Evolutionary conservation across 495 filamentous ascomycete genomes (phyloP), one percentile per base, ranked within the genome.

Genomic region (Sporormia fimetaria): DNA sequence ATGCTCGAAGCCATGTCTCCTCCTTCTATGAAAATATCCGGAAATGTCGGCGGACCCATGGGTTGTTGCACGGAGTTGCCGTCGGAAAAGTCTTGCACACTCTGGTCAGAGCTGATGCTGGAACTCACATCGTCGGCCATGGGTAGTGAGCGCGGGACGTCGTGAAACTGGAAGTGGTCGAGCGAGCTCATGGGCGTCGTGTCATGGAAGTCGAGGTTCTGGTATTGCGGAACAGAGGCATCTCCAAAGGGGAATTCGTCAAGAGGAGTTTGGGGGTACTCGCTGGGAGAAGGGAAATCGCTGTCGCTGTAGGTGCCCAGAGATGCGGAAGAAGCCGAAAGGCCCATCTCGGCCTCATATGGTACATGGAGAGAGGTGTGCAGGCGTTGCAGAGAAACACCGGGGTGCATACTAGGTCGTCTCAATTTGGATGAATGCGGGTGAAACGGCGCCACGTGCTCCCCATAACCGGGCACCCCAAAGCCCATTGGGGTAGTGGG

Each of bases 251-350:
- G 47, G 30, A 40, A 48, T 25, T 59, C 57, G 15, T 53, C 54
- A 16, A 9, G 11, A 24, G 61, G 56, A 9, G 59, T 60, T 2
- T 56, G 55, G 14, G 61, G 57, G 33, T 55, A 65, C 40, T 70
- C 64, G 40, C 62, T 42, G 4, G 67, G 67, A 12, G 65, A 62
- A 14, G 59, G 61, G 40, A 58, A 67, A 33, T 63, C 62, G 31
- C 61, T 63, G 29, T 66, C 64, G 18, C 61, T 63, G 44, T 62
- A 70, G 12, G 66, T 61, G 21, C 61, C 60, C 7, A 67, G 26
- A 2, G 63, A 66, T 31, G 57, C 56, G 1, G 63, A 57, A 7
- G 67, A 67, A 25, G 61, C 59, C 8, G 65, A 67, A 23, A 65
- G 41, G 11, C 50, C 54, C 27, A 56, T 42, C 22, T 62, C 61